Evolutionary conservation across 2,329 filamentous ascomycete genomes (phyloP).

Genomic region (Alternaria conjuncta): DNA sequence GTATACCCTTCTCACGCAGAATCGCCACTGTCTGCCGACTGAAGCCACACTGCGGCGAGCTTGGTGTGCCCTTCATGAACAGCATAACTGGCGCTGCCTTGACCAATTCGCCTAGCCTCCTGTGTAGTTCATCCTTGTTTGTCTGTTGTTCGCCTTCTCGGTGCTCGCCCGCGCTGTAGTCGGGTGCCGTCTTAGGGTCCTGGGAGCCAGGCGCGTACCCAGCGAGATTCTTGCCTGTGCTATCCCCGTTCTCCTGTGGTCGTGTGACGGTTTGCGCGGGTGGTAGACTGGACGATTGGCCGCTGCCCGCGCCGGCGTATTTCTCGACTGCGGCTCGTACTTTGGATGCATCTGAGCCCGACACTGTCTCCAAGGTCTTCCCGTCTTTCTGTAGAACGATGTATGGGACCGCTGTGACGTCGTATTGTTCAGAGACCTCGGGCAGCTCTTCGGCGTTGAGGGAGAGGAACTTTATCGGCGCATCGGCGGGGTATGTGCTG

Average conservation of each 20-base stretch:
- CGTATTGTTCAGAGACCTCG: constrained; percentile 89
- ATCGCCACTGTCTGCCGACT: constrained; percentile 87
- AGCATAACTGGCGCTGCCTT: constrained; percentile 98
- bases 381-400: constrained; percentile 81
- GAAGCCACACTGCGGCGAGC: constrained; percentile 88
- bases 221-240: constrained; percentile 50
- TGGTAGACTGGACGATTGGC: constrained; percentile 49
- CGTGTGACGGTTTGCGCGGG: constrained; percentile 54
- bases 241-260: constrained; percentile 47
- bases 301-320: constrained; percentile 65
- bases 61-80: constrained; percentile 97
- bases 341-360: constrained; percentile 85
- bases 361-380: constrained; percentile 81
- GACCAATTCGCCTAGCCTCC: constrained; percentile 81
- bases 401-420: constrained; percentile 93
- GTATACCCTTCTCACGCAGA: constrained; percentile 85
- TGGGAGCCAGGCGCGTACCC: constrained; percentile 52
- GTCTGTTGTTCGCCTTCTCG: constrained; percentile 42
- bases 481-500: constrained; percentile 76
- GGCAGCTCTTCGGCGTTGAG: constrained; percentile 94
- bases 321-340: constrained; percentile 86
- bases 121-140: constrained; percentile 82
- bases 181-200: constrained; percentile 56
- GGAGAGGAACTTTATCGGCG: constrained; percentile 81
- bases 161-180: constrained; percentile 50